Base-by-base conservation (phyloP, 805 yeast genomes). In the Lachancea meyersii region DNA sequence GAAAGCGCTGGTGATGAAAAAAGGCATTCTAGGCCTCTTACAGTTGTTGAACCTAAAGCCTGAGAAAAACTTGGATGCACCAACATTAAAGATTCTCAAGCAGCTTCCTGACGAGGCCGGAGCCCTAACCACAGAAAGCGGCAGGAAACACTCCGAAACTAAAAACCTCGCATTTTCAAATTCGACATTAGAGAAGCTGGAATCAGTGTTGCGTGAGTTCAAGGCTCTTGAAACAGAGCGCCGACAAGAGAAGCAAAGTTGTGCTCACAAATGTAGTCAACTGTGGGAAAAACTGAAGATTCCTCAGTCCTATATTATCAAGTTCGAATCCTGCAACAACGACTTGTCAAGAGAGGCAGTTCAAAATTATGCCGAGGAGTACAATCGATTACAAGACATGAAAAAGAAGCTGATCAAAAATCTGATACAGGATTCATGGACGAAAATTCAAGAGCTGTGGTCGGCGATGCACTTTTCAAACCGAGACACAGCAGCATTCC, bases 361-460 rank as follows among this genome's bases (percentile, higher is more conserved):
- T n/a, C 51, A 61, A 14, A 75, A 73, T 19, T 76, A 80, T 46
- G 71, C 75, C 40, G 48, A 50, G 21, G 88, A 87, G 51, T 57
- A 82, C 40, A 68, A 69, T 14, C 70, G 84, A 43, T 68, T 89
- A 21, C 71, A 74, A 36, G 63, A 68, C 21, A 76, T 79, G 60
- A 79, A 91, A 51, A 73, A 78, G 22, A 72, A 76, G 43, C 75
- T 75, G 49, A 76, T 89, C 17, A 80, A 83, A 40, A 76, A 76
- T 17, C 80, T 89, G 46, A 82, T 89, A 10, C 55, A 66, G 5
- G 83, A 78, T 35, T 69, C 83, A 2, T 71, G 91, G 58, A 53
- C 55, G 2, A 76, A 76, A 44, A 81, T 89, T 9, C 71, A 69
- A 31, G 72, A 68, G 3, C 63, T 76, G 9, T 88, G 95, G 89